Conservation (phyloP, 257 asterid species). For the Lithospermum erythrorhizon region DNA sequence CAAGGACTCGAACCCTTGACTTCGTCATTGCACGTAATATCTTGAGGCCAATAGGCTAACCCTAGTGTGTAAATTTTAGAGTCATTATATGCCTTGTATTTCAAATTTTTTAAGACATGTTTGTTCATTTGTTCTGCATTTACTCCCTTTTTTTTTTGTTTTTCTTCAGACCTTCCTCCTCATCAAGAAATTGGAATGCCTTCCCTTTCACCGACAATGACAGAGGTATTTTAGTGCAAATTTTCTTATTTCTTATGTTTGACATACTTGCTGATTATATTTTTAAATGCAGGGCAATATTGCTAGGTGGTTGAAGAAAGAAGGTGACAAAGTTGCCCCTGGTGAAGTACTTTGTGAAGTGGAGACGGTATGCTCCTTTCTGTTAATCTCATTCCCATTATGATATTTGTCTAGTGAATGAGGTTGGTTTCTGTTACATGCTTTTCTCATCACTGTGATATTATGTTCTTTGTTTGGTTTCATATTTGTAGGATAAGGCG, state of each 20-base stretch:
- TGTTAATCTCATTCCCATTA: background rate
- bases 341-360: conserved; percentile 99
- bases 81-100: too few species aligned
- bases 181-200: conserved; percentile 99
- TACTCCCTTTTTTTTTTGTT: conserved; percentile 11
- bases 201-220: conserved; percentile 98
- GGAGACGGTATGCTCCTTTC: conserved; percentile 64
- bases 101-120: too few species aligned
- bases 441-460: background rate
- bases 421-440: background rate
- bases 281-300: conserved; percentile 69
- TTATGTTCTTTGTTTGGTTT: background rate
- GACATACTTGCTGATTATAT: conserved; percentile 10
- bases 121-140: background rate
- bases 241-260: conserved; percentile 7
- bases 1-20: too few species aligned
- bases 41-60: too few species aligned
- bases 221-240: conserved; percentile 49
- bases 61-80: too few species aligned
- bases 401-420: conserved; percentile 4
- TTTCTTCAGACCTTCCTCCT: conserved; percentile 72
- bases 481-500: conserved; percentile 68
- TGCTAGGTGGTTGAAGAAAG: conserved; percentile 98
- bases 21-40: too few species aligned
- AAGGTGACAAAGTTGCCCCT: conserved; percentile 84